Base-by-base conservation (phyloP, 768 basidiomycete genomes). In the Daedaleopsis sinensis region DNA sequence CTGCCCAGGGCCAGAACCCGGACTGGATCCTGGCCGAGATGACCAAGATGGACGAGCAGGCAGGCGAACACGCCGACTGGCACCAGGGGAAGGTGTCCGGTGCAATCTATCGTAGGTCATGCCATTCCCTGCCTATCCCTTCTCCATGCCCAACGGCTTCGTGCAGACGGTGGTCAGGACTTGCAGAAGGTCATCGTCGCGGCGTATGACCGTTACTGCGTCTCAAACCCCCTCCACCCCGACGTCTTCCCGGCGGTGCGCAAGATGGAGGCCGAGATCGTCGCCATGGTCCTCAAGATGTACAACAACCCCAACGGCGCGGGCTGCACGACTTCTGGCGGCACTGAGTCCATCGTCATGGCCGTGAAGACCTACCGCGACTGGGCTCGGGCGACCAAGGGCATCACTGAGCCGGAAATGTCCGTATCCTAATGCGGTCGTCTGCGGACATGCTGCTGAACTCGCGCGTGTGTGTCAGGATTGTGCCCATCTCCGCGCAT, bases 221-320 rank as follows among this genome's bases (percentile, higher is more conserved):
- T 94, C 53, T 90, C 91, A 27, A 95, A 96, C 69, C 94, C 95
- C 2, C 80, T 98, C 11, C 95, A 98, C 68, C 94, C 96, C 0
- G 93, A 95, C 58, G 87, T 95, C 47, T 97, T 97, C 75, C 96
- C 96, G 1, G 89, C 92, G 0, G 77, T 97, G 12, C 83, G 96
- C 51, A 95, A 96, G 77, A 99, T 99, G 96, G 96, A 99, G 69
- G 92, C 94, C 16, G 96, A 98, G 70, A 84, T 96, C 27, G 93
- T 96, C 47, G 80, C 91, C 11, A 94, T 94, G 90, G 91, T 88
- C 62, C 79, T 96, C 50, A 82, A 83, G 59, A 80, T 96, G 80
- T 98, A 90, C 78, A 88, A 93, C 70, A 88, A 89, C 64, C 90
- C 94, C 1, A 77, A 83, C 52, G 94, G 94, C 16, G 93, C 94